phyloP scores from a whole-genome alignment of 176 grass and related monocot species.

The Aegilops longissima region DNA sequence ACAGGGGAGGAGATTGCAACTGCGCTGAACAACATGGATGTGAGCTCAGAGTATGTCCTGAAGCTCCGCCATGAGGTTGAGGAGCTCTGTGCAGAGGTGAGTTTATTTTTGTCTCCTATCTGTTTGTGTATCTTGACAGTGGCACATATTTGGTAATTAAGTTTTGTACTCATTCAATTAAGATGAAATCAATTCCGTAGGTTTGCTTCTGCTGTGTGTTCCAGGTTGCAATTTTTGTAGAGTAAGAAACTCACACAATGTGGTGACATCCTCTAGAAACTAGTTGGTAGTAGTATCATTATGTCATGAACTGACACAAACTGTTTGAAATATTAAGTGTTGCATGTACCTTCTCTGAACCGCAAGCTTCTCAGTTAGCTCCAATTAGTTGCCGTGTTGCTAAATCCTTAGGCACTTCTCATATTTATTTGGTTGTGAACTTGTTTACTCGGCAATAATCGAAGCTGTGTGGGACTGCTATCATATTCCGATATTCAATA shows the following conservation, averaged over 20 bases:
- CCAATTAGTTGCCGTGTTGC: background rate
- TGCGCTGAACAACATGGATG: conserved; percentile 87
- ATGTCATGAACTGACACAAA: background rate
- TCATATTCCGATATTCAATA: background rate
- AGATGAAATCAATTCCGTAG: background rate
- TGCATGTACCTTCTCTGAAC: conserved; percentile 8
- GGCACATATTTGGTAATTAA: conserved; percentile 1
- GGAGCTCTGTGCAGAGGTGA: conserved; percentile 70
- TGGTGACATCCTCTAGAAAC: conserved; percentile 7
- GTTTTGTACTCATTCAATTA: background rate
- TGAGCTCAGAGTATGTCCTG: conserved; percentile 89
- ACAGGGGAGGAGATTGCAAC: conserved; percentile 85
- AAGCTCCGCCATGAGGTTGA: conserved; percentile 93
- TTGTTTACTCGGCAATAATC: conserved; percentile 1
- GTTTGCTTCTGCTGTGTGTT: background rate
- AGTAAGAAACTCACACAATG: background rate
- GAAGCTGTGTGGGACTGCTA: background rate
- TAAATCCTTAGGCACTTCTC: background rate
- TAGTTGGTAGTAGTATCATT: conserved; percentile 16
- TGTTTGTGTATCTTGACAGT: conserved; percentile 8
- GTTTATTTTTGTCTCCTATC: conserved; percentile 4
- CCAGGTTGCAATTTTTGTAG: background rate
- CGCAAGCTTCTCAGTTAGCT: background rate
- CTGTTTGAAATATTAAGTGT: background rate
- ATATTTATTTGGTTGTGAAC: background rate